phyloP scores from a whole-genome alignment of 179 eudicot genomes.

The Drosera spatulata region DNA sequence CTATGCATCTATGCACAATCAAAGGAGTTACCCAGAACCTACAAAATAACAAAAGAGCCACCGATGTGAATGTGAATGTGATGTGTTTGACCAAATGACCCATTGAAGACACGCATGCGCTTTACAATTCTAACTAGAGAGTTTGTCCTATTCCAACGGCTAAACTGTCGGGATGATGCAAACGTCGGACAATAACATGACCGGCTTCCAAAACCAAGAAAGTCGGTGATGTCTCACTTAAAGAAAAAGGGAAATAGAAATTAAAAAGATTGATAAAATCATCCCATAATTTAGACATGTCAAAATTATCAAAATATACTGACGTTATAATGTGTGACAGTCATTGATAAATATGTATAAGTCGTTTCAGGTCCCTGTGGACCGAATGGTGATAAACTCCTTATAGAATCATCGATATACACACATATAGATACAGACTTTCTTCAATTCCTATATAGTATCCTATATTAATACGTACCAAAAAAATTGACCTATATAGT shows the following conservation, averaged over 20 bases:
- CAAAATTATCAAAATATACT: background rate
- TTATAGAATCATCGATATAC: background rate
- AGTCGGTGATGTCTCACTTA: constrained; percentile 2
- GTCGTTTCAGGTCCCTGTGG: constrained; percentile 32
- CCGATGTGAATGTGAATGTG: too few species aligned
- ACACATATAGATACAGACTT: background rate
- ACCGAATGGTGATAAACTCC: constrained; percentile 20
- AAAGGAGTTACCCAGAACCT: too few species aligned
- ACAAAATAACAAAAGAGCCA: too few species aligned
- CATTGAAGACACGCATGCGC: too few species aligned
- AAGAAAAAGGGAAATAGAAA: background rate
- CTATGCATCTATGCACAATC: too few species aligned
- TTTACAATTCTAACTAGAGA: too few species aligned
- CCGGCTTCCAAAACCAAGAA: background rate
- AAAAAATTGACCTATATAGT: background rate
- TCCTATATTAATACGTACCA: background rate
- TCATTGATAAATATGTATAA: constrained; percentile 2
- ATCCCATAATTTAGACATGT: too few species aligned
- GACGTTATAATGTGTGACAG: background rate
- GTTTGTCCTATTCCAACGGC: too few species aligned
- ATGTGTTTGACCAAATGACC: too few species aligned
- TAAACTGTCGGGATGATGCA: too few species aligned
- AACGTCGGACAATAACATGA: too few species aligned
- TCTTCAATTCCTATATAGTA: too few species aligned
- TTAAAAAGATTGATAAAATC: constrained; percentile 7